A percentile compares a stretch with the other conserved stretches of the same genome.
Conservation (phyloP, 306 rosid genomes). For the Spatholobus suberectus region DNA sequence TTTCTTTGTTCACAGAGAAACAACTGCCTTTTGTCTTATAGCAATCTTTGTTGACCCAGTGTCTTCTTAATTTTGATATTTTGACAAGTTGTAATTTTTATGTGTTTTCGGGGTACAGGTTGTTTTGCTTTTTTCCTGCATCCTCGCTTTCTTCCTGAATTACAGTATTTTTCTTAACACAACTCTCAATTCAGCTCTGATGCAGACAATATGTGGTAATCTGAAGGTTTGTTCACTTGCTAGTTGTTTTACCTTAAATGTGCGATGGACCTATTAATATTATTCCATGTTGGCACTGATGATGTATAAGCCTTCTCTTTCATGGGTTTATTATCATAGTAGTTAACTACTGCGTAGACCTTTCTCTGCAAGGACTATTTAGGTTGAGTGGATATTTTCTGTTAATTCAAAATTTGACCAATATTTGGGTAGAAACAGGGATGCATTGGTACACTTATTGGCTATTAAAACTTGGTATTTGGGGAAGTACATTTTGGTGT, state of each 20-base stretch:
- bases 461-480: background rate
- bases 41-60: background rate
- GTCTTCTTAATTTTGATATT: conserved; percentile 17
- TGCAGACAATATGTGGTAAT: conserved; percentile 85
- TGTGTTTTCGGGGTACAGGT: conserved; percentile 50
- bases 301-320: background rate
- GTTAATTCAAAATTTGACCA: background rate
- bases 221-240: conserved; percentile 66
- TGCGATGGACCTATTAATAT: background rate
- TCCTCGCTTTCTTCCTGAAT: conserved; percentile 83
- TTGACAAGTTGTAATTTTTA: background rate
- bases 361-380: background rate
- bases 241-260: conserved; percentile 29
- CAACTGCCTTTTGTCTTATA: background rate
- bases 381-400: background rate
- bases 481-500: background rate
- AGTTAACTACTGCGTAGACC: conserved; percentile 11
- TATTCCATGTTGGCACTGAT: background rate
- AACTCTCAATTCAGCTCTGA: conserved; percentile 84
- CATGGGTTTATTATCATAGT: conserved; percentile 20
- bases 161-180: conserved; percentile 86
- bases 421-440: background rate
- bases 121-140: conserved; percentile 76
- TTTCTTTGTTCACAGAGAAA: background rate
- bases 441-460: background rate